Conservation (phyloP, 23 red algal species). For the Gracilariopsis chorda region DNA sequence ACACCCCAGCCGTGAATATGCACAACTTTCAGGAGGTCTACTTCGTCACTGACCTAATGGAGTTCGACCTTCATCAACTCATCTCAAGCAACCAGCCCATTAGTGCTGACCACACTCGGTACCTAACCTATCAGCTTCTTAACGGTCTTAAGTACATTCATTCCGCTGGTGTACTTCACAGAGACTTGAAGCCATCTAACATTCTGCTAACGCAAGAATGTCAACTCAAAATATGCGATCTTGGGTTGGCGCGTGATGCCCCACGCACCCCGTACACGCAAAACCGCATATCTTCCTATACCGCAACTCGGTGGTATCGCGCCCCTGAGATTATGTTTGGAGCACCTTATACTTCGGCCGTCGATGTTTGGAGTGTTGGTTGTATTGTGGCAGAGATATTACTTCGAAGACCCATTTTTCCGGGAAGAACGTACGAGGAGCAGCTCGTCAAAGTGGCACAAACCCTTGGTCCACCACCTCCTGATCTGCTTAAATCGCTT, state of each 20-base stretch:
- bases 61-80: slow-evolving; percentile 97
- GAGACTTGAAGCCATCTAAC: slow-evolving; percentile 97
- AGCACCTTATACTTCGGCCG: slow-evolving; percentile 69
- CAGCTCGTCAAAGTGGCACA: slow-evolving; percentile 81
- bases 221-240: slow-evolving; percentile 86
- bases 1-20: slow-evolving; percentile 53
- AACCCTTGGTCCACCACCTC: slow-evolving; percentile 65
- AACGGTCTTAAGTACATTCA: slow-evolving; percentile 92
- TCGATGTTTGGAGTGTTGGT: slow-evolving; percentile 96
- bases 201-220: slow-evolving; percentile 86
- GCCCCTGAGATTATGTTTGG: slow-evolving; percentile 86
- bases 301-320: slow-evolving; percentile 90
- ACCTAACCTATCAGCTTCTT: slow-evolving; percentile 96
- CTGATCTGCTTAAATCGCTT: slow-evolving; percentile 43
- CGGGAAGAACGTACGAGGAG: slow-evolving; percentile 70
- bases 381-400: slow-evolving; percentile 95
- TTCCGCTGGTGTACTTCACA: slow-evolving; percentile 92
- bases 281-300: slow-evolving; percentile 61
- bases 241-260: slow-evolving; percentile 74
- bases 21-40: slow-evolving; percentile 90
- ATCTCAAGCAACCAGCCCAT: slow-evolving; percentile 81
- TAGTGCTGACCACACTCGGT: slow-evolving; percentile 86
- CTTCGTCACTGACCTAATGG: slow-evolving; percentile 89
- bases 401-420: slow-evolving; percentile 81
- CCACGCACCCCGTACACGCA: slow-evolving; percentile 1